These are phyloP conservation scores for Leccinum variicolor DNA, from an alignment of 768 basidiomycete genomes.

Conservation along the genomic window DNA sequence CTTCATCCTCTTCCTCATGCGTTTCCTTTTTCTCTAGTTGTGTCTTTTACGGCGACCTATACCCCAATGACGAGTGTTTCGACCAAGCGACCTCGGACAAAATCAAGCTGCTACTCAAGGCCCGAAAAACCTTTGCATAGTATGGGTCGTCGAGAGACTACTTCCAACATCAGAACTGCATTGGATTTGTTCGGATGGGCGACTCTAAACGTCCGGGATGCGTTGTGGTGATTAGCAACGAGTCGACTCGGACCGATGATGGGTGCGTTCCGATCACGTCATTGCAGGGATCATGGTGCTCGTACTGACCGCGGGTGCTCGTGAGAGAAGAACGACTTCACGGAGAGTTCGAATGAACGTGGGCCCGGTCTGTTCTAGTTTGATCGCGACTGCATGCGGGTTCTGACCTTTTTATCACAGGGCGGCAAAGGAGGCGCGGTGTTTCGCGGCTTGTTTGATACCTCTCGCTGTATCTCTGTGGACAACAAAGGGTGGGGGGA, in stretches of 20 bases:
- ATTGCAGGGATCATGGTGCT: not conserved
- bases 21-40: slow-evolving; percentile 45
- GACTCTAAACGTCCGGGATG: slow-evolving; percentile 55
- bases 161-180: slow-evolving; percentile 53
- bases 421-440: slow-evolving; percentile 29
- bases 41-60: slow-evolving; percentile 85
- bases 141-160: slow-evolving; percentile 66
- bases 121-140: slow-evolving; percentile 64
- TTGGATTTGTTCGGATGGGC: slow-evolving; percentile 75
- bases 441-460: slow-evolving; percentile 49
- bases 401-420: slow-evolving; percentile 21
- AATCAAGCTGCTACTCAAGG: slow-evolving; percentile 53
- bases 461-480: slow-evolving; percentile 41
- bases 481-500: slow-evolving; percentile 59
- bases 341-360: slow-evolving; percentile 58
- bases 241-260: slow-evolving; percentile 5
- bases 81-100: slow-evolving; percentile 48
- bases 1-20: not conserved
- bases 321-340: slow-evolving; percentile 16
- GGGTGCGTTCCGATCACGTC: slow-evolving; percentile 13
- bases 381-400: not conserved
- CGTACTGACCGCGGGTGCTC: not conserved
- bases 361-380: slow-evolving; percentile 47
- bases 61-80: slow-evolving; percentile 68
- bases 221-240: slow-evolving; percentile 69